Conservation (phyloP, 1,284 basidiomycete genomes). For the Rhodotorula sp. region DNA sequence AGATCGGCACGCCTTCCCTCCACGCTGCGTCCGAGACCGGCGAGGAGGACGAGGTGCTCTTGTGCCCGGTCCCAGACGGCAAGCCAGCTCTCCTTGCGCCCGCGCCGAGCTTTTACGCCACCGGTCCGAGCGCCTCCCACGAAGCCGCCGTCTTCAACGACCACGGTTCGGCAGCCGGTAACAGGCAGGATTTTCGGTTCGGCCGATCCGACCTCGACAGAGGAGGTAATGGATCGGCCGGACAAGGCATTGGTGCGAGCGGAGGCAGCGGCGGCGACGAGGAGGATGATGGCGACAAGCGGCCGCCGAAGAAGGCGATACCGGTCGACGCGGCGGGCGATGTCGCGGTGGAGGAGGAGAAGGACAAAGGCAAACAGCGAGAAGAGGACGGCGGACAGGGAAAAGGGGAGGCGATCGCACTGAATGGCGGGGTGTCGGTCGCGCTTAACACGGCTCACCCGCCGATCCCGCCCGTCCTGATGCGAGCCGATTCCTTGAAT, state of each 20-base stretch:
- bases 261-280: not conserved
- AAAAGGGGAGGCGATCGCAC: slow-evolving; percentile 5
- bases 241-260: not conserved
- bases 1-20: slow-evolving; percentile 1
- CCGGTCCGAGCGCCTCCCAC: not conserved
- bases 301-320: not conserved
- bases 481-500: not conserved
- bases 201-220: not conserved
- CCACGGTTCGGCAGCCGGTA: not conserved
- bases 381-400: slow-evolving; percentile 8
- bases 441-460: not conserved
- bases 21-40: not conserved
- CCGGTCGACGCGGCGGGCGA: slow-evolving; percentile 13
- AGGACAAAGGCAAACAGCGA: not conserved
- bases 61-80: not conserved
- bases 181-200: slow-evolving; percentile 3
- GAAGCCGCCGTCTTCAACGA: too few relatives aligned
- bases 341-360: not conserved
- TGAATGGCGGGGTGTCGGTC: not conserved
- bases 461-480: not conserved
- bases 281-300: slow-evolving; percentile 6
- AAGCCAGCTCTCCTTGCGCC: not conserved
- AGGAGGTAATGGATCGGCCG: not conserved
- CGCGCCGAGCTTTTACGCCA: slow-evolving; percentile 5
- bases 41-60: not conserved